Base-by-base conservation (phyloP, 352 stramenopile species). In the Saprolegnia diclina region DNA sequence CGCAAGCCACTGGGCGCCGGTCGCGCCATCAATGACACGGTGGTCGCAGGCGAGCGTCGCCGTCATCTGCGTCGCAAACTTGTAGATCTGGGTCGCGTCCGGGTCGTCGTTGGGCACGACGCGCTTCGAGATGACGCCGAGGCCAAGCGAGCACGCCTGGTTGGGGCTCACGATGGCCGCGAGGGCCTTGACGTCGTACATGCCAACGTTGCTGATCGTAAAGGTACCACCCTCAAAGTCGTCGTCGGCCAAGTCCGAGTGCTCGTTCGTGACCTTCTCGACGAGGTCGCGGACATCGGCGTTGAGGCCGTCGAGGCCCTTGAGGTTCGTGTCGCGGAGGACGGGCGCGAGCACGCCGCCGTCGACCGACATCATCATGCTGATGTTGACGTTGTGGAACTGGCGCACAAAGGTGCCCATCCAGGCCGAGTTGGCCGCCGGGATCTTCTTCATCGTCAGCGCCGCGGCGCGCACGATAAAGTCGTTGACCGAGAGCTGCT, bases 401-500 rank as follows among this genome's bases (percentile, higher is more conserved):
- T 98, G 85, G 55, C 96, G 89, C 59, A 99, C 96, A 70, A 97
- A 96, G 68, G 80, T 90, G 72, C 86, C 82, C 72, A 90, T 85
- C 82, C 82, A 94, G 67, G 78, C 79, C 71, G 76, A 97, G 79
- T 93, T 93, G 57, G 85, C 91, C 71, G 97, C 90, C 5, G 97
- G 97, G 48, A 99, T 91, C 79, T 99, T 97, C 67, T 94, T 85
- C 71, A 99, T 93, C 13, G 97, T 96, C 53, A 99, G 80, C 45
- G 96, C 97, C 18, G 85, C 94, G 35, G 94, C 94, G 64, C 96
- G 96, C 71, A 99, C 95, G 61, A 99, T 86, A 71, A 99, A 91
- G 76, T 99, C 97, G 79, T 99, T 99, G 54, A 99, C 96, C 10
- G 93, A 98, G 22, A 99, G 87, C 75, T 99, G 63, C 76, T 84